phyloP scores from a whole-genome alignment of 148 eudicot genomes.

The Silene conica region DNA sequence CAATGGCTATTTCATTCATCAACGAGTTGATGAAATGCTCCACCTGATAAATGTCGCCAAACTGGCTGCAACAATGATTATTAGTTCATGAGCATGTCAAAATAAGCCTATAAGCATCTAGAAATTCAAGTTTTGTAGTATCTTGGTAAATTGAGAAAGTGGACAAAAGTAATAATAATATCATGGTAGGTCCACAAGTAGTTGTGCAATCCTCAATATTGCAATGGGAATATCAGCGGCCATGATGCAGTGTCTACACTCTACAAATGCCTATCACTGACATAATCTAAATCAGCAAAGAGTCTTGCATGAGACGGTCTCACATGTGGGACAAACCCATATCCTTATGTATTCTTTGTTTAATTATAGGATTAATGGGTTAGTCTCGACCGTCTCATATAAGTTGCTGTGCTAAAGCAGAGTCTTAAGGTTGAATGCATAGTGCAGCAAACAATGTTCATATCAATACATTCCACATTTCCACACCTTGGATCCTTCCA shows the following conservation, averaged over 20 bases:
- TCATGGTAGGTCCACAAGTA: not conserved
- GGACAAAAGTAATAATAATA: not conserved
- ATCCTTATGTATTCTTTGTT: not conserved
- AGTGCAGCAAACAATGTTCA: not conserved
- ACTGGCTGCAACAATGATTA: constrained; percentile 57
- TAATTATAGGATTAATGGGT: not conserved
- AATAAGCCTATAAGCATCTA: constrained; percentile 6
- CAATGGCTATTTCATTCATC: constrained; percentile 61
- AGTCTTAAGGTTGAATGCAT: not conserved
- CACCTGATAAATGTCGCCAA: constrained; percentile 78
- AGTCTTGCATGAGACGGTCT: not conserved
- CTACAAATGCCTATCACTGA: not conserved
- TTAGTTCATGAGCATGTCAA: constrained; percentile 10
- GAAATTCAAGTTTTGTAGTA: not conserved
- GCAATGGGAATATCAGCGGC: not conserved
- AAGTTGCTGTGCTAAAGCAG: not conserved
- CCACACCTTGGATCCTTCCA: constrained; percentile 91
- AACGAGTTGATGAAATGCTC: constrained; percentile 57
- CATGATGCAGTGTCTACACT: not conserved
- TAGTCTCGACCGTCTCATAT: not conserved
- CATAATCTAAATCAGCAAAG: not conserved
- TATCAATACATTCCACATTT: constrained; percentile 26
- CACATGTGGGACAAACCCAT: not conserved
- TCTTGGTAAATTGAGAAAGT: not conserved
- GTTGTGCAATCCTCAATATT: not conserved